Base-by-base conservation (phyloP, 257 asterid genomes). In the Petunia axillaris region DNA sequence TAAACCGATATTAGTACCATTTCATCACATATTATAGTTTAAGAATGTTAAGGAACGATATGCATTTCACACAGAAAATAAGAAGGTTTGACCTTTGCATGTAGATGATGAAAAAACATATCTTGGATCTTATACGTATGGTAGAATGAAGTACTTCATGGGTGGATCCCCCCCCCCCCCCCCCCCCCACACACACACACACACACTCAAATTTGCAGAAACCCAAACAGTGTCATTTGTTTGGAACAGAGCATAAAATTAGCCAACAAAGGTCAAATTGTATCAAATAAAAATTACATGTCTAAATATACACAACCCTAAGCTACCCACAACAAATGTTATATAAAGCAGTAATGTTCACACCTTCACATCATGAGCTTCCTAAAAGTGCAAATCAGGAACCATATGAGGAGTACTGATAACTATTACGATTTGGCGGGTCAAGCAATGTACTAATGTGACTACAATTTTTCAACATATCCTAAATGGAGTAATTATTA, bases 281-380 rank as follows among this genome's bases (percentile, higher is more conserved):
- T 15, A 16, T 13, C 1, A 16, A 0, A 44, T 16, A 46, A 44
- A 68, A 16, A 16, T 4, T 13, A 44, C 58, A 16, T 4, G 38
- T 38, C 48, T 1, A 46, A 44, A 46, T 48, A 4, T 44, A 68
- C 1, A 44, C 16, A 68, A 4, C 76, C 40, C 55, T 16, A 44
- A 57, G 4, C 38, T 43, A 67, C 38, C 70, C 39, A 46, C 4
- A 70, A 70, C 58, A 70, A 70, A 4, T 46, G 16, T 46, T 16
- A 39, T 1, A 65, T 7, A 39, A 65, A 39, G 50, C 0, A 70
- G 16, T 46, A 70, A 46, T 0, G 41, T 1, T 44, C n/a, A 44
- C 2, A 92, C 97, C 92, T 91, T 93, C 77, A 91, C 89, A 83
- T 90, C 88, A 76, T 90, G 94, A 3, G 84, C 75, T 57, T 93